Evolutionary conservation across 495 filamentous ascomycete species (phyloP).

Genomic region (Letharia columbiana): DNA sequence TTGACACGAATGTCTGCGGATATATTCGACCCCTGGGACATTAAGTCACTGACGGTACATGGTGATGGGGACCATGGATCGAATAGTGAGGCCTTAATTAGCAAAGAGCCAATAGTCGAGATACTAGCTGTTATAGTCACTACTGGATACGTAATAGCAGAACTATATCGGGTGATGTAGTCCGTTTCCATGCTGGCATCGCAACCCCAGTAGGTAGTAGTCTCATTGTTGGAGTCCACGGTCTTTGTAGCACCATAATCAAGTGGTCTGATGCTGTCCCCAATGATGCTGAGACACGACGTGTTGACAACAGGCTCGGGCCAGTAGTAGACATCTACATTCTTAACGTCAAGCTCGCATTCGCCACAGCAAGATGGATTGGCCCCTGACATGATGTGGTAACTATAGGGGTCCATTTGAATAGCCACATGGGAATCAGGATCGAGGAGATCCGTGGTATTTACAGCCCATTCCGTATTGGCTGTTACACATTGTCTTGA

Average conservation of each 20-base stretch:
- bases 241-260: not conserved
- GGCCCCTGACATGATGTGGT: not conserved
- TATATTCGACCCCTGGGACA: not conserved
- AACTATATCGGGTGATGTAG: too few relatives aligned
- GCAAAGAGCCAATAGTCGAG: not conserved
- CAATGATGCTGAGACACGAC: not conserved
- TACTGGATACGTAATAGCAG: not conserved
- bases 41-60: not conserved
- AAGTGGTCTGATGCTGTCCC: not conserved
- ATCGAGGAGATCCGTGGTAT: not conserved
- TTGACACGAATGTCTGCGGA: not conserved
- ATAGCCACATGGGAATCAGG: not conserved
- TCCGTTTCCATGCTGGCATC: too few relatives aligned
- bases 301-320: not conserved
- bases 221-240: not conserved
- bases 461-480: not conserved
- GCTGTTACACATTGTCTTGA: not conserved
- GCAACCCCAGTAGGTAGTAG: not conserved
- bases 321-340: not conserved
- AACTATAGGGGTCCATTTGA: not conserved
- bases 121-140: not conserved
- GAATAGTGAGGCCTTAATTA: not conserved
- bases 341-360: not conserved
- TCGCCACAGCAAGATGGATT: not conserved
- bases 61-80: not conserved